A percentile compares a stretch with the other conserved stretches of the same genome.
Evolutionary conservation across 2,329 filamentous ascomycete genomes (phyloP).

Genomic region (Calycina herbarum): DNA sequence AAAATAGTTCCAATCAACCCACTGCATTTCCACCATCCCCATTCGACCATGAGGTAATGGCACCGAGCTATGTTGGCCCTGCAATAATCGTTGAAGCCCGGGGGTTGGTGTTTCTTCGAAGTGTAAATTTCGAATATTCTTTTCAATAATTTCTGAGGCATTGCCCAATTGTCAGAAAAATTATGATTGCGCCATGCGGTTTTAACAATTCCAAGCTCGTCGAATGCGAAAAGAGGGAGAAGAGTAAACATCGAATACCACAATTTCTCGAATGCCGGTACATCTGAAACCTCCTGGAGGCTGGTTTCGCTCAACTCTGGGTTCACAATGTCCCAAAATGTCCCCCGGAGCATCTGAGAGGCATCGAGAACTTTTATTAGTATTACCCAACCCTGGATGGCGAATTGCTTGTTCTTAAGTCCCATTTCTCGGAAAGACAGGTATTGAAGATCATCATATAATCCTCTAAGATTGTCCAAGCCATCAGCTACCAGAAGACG

Average conservation of each 20-base stretch:
- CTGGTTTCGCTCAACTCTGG: conserved; percentile 43
- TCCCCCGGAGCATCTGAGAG: conserved; percentile 50
- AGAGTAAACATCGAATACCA: conserved; percentile 63
- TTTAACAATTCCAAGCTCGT: conserved; percentile 51
- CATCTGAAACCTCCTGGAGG: conserved; percentile 43
- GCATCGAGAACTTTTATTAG: conserved; percentile 54
- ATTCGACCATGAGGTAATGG: conserved; percentile 62
- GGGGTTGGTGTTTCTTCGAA: conserved; percentile 53
- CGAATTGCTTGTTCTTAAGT: conserved; percentile 48
- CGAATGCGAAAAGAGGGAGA: conserved; percentile 61
- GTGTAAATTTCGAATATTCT: conserved; percentile 60
- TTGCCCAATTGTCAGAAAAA: conserved; percentile 58
- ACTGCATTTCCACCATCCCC: conserved; percentile 62
- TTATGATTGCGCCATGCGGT: conserved; percentile 40
- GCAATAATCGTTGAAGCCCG: conserved; percentile 67
- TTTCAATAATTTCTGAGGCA: conserved; percentile 58
- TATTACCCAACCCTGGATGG: conserved; percentile 58
- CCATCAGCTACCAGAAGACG: conserved; percentile 46
- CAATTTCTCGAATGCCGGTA: conserved; percentile 51
- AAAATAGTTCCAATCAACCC: conserved; percentile 60
- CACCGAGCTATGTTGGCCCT: conserved; percentile 60
- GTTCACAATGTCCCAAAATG: conserved; percentile 62
- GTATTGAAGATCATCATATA: conserved; percentile 51
- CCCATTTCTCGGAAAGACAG: conserved; percentile 50
- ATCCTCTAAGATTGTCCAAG: conserved; percentile 44